Evolutionary conservation across 2,329 filamentous ascomycete genomes (phyloP), one percentile per base, ranked within the genome.

Genomic region (Pestalotiopsis sp.): DNA sequence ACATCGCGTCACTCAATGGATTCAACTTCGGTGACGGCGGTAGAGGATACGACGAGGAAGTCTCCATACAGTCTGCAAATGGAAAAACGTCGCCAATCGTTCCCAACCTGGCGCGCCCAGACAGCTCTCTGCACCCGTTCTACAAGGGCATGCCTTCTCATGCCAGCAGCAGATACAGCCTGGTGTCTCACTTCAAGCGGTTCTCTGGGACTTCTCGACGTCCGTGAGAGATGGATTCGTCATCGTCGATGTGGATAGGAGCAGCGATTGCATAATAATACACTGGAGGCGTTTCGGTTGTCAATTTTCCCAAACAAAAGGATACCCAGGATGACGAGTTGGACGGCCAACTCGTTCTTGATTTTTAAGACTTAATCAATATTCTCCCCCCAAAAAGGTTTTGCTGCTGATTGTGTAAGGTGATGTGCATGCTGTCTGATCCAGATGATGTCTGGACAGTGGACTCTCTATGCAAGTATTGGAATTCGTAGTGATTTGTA

Each of bases 91-190:
- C 87, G 71, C 89, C 89, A 2, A 86, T 91, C 70, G 80, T 84
- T 25, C 88, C 88, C 1, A 81, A 82, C 0, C 70, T 91, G 13
- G 81, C 84, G 75, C 84, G 88, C 12, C 89, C 89, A 1, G 83
- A 86, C 36, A 88, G 88, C 7, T 86, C 86, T 1, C 70, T 89
- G 71, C 89, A 91, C 72, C 89, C 89, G 83, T 84, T 64, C 80
- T 85, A 72, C 78, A 56, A 31, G 9, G 31, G 11, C 12, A 78
- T 39, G 78, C 78, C 2, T n/a, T 31, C 14, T 49, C 12, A 78
- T 39, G 78, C 78, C 2, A 38, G 23, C 14, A 64, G 38, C 5
- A 75, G 25, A 23, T 67, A 88, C 75, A 87, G 85, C 59, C 83
- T 82, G 70, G 66, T 58, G 13, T 27, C 20, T 9, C 14, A 61